Evolutionary conservation across 2,329 filamentous ascomycete genomes (phyloP).

Genomic region (Elsinoe fawcettii): DNA sequence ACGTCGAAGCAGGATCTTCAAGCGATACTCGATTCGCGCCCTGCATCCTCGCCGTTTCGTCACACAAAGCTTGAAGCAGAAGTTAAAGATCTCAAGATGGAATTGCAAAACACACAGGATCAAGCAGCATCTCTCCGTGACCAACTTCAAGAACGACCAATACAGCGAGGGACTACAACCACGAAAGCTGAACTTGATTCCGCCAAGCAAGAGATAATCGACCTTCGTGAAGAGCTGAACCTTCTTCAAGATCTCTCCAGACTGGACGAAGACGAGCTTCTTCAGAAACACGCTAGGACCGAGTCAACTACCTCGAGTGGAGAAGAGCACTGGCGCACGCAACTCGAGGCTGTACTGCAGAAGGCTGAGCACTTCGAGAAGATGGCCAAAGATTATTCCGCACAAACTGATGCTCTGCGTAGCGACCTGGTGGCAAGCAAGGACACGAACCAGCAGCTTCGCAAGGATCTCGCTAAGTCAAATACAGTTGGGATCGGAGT

Average conservation of each 20-base stretch:
- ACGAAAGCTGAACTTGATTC: neutral
- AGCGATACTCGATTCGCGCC: neutral
- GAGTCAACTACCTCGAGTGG: neutral
- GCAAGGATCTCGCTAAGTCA: constrained; percentile 19
- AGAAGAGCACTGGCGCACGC: neutral
- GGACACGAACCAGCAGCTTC: constrained; percentile 23
- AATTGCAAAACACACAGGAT: constrained; percentile 16
- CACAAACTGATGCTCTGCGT: constrained; percentile 19
- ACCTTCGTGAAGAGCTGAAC: constrained; percentile 20
- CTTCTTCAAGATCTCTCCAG: constrained; percentile 16
- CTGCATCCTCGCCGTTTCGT: neutral
- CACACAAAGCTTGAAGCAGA: neutral
- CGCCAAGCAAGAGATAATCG: neutral
- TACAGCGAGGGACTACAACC: neutral
- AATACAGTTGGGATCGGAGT: constrained; percentile 18
- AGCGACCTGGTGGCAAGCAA: constrained; percentile 20
- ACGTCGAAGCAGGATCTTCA: neutral
- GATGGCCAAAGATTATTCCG: constrained; percentile 14
- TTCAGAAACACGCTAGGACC: neutral
- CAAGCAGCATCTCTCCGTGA: neutral
- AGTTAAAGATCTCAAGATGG: neutral
- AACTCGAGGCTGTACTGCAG: constrained; percentile 5
- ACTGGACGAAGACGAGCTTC: constrained; percentile 9
- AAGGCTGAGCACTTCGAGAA: neutral
- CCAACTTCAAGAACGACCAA: neutral